Evolutionary conservation across 1,139 yeast genomes (phyloP), one percentile per base, ranked within the genome.

Genomic region (Saccharomyces hybrid): DNA sequence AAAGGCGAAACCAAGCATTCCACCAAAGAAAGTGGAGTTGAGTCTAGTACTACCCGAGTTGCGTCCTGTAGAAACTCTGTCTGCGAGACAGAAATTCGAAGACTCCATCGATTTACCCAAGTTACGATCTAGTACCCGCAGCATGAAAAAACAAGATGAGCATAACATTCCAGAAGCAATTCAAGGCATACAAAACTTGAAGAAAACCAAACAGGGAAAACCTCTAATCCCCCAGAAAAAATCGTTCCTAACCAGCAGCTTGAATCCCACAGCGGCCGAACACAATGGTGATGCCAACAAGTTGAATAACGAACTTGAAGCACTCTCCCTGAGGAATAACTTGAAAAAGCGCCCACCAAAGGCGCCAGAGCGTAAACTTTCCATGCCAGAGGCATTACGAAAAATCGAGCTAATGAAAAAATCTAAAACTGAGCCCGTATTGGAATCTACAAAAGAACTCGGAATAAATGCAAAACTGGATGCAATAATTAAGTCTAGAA

Each of bases 311-410:
- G 53, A 56, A 25, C 59, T 60, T 1, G 67, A 63, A 42, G 65
- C 64, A 1, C 34, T 59, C 6, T 28, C 47, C 5, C 53, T 57
- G 31, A 50, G 52, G 27, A 52, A 57, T 16, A 54, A 31, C 11
- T 47, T 64, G 48, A 49, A 53, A 13, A 57, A 56, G 41, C 56
- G 61, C 23, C 60, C 62, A 8, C 66, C 70, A 7, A 59, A 62
- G 1, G 57, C 64, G 2, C 70, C 70, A 2, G 42, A 55, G 28
- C 60, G 70, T 25, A 68, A 67, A 34, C 58, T 62, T 2, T 65
- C 71, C 0, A 54, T 65, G 52, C 71, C 72, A 2, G 73, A 70
- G 52, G 74, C 73, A 0, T 55, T 69, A 25, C 59, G 56, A 47
- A 64, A 58, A 44, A 66, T 65, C 3, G 62, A 60, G 48, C 55